A percentile compares a stretch with the other conserved stretches of the same genome.
phyloP scores from a whole-genome alignment of 805 yeast species.

The Candida caryicola region DNA sequence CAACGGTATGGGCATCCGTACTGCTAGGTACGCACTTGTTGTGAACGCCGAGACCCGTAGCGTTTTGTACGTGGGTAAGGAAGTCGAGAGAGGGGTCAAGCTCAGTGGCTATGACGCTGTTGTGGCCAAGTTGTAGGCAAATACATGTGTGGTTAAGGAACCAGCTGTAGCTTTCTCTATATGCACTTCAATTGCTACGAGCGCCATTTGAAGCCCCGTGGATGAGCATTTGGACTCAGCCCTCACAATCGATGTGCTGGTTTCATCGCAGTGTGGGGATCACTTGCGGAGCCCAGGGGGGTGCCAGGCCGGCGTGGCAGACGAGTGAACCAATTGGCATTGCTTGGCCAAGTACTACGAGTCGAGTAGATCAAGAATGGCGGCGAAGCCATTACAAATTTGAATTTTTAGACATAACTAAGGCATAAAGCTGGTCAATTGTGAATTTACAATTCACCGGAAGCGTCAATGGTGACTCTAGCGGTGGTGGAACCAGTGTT shows the following conservation, averaged over 20 bases:
- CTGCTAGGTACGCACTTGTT: conserved; percentile 39
- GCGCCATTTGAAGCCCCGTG: background rate
- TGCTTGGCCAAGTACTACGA: no score
- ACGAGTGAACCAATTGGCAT: no score
- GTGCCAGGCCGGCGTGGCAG: no score
- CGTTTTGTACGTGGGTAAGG: conserved; percentile 36
- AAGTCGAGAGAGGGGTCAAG: conserved; percentile 30
- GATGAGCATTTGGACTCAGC: background rate
- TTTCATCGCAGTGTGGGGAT: no score
- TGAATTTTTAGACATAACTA: background rate
- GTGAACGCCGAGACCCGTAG: conserved; percentile 23
- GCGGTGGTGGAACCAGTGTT: conserved; percentile 64
- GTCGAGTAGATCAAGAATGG: no score
- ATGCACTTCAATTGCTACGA: background rate
- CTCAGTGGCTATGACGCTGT: conserved; percentile 39
- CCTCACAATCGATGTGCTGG: background rate
- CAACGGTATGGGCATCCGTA: conserved; percentile 38
- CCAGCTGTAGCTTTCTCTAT: background rate
- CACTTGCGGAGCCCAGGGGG: no score
- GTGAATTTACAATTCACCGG: conserved; percentile 52
- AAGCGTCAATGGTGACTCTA: conserved; percentile 58
- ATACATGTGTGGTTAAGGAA: no score
- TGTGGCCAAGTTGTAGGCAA: conserved; percentile 31
- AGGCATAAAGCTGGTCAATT: background rate
- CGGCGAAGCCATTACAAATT: background rate